Percentiles rank a stretch among this genome's conserved stretches.
These are phyloP conservation scores for Sindora glabra DNA, from an alignment of 306 rosid species.

Conservation along the genomic window DNA sequence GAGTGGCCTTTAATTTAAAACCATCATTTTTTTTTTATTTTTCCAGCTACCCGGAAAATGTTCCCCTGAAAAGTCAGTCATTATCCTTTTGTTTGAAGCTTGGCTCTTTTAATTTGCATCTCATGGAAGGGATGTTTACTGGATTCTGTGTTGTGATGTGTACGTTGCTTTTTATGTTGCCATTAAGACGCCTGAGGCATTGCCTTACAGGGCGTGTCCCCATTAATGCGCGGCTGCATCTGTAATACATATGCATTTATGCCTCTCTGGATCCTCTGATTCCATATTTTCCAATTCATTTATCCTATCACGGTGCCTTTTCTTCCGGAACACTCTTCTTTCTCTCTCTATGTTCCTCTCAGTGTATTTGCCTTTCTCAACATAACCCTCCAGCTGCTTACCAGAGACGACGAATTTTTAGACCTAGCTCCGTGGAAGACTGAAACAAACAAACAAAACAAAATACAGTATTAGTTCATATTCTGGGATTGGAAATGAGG, in stretches of 20 bases:
- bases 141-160: background rate
- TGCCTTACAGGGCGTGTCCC: background rate
- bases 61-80: background rate
- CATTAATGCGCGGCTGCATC: conserved; percentile 9
- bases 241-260: conserved; percentile 26
- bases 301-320: conserved; percentile 5
- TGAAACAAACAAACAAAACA: background rate
- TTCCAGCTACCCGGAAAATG: background rate
- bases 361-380: background rate
- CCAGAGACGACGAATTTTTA: background rate
- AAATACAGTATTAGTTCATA: background rate
- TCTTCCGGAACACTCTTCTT: conserved; percentile 26
- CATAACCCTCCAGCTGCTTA: background rate
- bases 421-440: background rate
- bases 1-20: background rate
- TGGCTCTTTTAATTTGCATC: background rate
- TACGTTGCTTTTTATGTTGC: background rate
- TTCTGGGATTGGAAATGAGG: conserved; percentile 10
- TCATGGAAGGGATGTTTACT: background rate
- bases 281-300: no score
- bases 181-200: conserved; percentile 1
- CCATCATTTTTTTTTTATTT: background rate
- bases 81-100: background rate
- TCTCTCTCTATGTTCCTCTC: background rate
- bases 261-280: background rate